These are phyloP conservation scores for Debaryomycetaceae sp. DNA, from an alignment of 1,139 yeast species.

Conservation along the genomic window DNA sequence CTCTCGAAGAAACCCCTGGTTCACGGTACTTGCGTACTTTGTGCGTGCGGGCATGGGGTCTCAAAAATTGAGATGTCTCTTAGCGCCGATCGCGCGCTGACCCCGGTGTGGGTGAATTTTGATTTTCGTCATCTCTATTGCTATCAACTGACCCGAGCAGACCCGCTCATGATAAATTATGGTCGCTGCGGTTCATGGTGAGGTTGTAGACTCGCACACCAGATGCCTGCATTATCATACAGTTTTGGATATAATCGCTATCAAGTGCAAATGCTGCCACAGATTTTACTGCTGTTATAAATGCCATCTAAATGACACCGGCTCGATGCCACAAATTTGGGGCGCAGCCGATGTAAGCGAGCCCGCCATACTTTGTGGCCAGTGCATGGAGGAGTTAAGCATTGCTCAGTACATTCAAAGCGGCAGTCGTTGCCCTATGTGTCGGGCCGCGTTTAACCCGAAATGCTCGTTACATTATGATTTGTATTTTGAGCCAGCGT, in stretches of 20 bases:
- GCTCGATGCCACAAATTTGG: slow-evolving; percentile 19
- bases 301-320: slow-evolving; percentile 27
- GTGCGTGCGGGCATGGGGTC: no score
- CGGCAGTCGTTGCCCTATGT: slow-evolving; percentile 19
- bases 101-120: no score
- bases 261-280: slow-evolving; percentile 38
- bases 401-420: slow-evolving; percentile 22
- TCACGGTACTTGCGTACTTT: no score
- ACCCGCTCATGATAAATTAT: no score
- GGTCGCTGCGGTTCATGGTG: slow-evolving; percentile 13
- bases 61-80: no score
- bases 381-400: slow-evolving; percentile 26
- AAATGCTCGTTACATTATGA: slow-evolving; percentile 34
- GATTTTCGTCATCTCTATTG: no score
- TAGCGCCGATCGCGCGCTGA: no score
- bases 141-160: no score
- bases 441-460: slow-evolving; percentile 32
- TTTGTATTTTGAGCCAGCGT: slow-evolving; percentile 26
- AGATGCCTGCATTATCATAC: slow-evolving; percentile 38
- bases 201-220: slow-evolving; percentile 28
- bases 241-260: slow-evolving; percentile 35
- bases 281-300: slow-evolving; percentile 36
- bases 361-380: slow-evolving; percentile 35
- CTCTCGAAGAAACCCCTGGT: no score
- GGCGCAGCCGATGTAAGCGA: slow-evolving; percentile 12